Evolutionary conservation across 1,284 basidiomycete species (phyloP), one percentile per base, ranked within the genome.

Genomic region (Trichosporon sp.): DNA sequence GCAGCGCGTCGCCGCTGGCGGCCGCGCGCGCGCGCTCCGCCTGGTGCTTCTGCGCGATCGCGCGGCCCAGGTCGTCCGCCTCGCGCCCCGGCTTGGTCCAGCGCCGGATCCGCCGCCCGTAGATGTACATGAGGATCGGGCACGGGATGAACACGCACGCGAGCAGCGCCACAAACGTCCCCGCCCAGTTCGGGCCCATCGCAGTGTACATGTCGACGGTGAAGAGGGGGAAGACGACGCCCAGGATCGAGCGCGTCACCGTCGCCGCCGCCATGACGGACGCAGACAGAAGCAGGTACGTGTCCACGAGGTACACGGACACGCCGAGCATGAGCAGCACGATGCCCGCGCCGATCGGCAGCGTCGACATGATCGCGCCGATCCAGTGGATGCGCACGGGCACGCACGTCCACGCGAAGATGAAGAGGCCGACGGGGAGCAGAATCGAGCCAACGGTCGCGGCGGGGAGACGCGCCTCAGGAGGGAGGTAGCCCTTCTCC

Each of bases 191-290:
- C 58, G 88, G 87, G 3, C 88, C 88, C 3, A 90, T 84, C 1
- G 80, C 81, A 11, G 77, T 74, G 75, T 88, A 90, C 85, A 90
- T 86, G 56, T 85, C 74, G 0, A 87, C 85, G 35, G 86, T 76
- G 76, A 89, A 86, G 15, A 89, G 80, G 4, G 88, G 88, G 77
- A 90, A 89, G 1, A 72, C 72, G 47, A 72, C 87, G 15, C 88
- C 90, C 67, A 88, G 86, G 2, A 86, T 81, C 2, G 87, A 89
- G 58, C 90, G 87, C 23, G 89, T 76, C 42, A 92, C 86, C 23
- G 90, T 87, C 15, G 89, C 89, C 34, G 89, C 87, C 0, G 90
- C 89, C 35, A 90, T 85, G 11, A 88, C 89, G 67, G 87, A 88
- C 0, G 89, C 89, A 11, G 69, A 51, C 69, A 76, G 71, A 66